Conservation (phyloP, 352 stramenopile genomes). For the Thalassiosira livingstoniorum region DNA sequence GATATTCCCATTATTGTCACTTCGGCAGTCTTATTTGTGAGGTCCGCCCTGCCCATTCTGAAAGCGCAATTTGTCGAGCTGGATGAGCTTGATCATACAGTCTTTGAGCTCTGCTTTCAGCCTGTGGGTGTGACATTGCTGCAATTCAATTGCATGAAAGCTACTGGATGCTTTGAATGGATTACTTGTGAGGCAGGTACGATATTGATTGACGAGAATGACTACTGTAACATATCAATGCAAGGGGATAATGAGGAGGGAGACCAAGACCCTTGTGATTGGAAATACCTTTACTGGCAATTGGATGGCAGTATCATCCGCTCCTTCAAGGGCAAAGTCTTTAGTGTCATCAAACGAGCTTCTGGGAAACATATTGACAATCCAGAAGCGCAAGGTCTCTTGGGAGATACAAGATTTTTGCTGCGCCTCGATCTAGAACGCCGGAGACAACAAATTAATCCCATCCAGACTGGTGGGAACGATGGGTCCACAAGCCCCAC, state of each 20-base stretch:
- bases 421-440: conserved; percentile 26
- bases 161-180: conserved; percentile 46
- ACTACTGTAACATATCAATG: background rate
- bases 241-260: background rate
- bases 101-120: conserved; percentile 19
- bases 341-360: conserved; percentile 13
- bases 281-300: conserved; percentile 48
- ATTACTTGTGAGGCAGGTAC: conserved; percentile 25
- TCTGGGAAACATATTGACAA: conserved; percentile 35
- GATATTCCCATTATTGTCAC: conserved; percentile 20
- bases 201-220: conserved; percentile 39
- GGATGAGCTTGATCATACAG: conserved; percentile 27
- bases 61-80: conserved; percentile 21
- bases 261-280: background rate
- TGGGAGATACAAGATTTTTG: conserved; percentile 43
- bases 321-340: conserved; percentile 28
- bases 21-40: conserved; percentile 9
- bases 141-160: conserved; percentile 44
- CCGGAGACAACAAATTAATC: background rate
- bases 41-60: conserved; percentile 24
- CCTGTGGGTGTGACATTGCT: conserved; percentile 37
- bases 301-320: conserved; percentile 23
- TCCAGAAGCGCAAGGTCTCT: conserved; percentile 19
- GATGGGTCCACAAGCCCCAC: background rate
- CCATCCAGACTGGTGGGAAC: background rate